Base-by-base conservation (phyloP, 140 eudicot species). In the Stevia rebaudiana region DNA sequence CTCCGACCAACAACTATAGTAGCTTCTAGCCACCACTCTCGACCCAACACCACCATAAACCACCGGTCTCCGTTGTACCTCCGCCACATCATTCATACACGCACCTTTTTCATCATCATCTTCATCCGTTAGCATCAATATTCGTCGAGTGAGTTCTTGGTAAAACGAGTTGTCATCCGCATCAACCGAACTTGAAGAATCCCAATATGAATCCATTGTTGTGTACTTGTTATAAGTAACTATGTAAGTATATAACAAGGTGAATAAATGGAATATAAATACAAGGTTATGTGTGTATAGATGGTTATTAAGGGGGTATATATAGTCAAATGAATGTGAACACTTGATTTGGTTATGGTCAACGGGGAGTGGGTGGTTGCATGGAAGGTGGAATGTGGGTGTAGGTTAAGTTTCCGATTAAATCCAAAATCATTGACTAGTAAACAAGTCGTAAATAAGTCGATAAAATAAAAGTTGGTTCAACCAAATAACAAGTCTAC, bases 371-470 rank as follows among this genome's bases (percentile, higher is more conserved):
- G 61, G 61, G 79, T 48, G 63, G 63, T 31, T 74, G 52, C 64
- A 74, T 74, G 69, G 79, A 74, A 74, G 79, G 68, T 74, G 60
- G 39, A 72, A 74, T 74, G 69, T 74, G 74, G 74, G 69, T 68
- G 70, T 55, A 74, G 18, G 60, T 67, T 75, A 61, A 68, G 70
- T 53, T 75, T 67, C 58, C 58, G 25, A 55, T n/a, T 59, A 69
- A 49, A 42, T 42, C 22, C 79, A 60, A 40, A 62, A 0, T 56
- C 44, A 42, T 43, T 30, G 72, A 73, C 72, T 23, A 30, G 50
- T 53, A 28, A 51, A 11, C 8, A 8, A 5, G 9, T n/a, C 57
- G 67, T 58, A 42, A 72, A 52, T 7, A 63, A 63, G 71, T 72
- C 77, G 41, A 74, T 15, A 11, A 49, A 1, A 49, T 2, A 6